A percentile compares a stretch with the other conserved stretches of the same genome.
These are phyloP conservation scores for Phyllosticta ampelicida DNA, from an alignment of 2,329 filamentous ascomycete species.

Conservation along the genomic window DNA sequence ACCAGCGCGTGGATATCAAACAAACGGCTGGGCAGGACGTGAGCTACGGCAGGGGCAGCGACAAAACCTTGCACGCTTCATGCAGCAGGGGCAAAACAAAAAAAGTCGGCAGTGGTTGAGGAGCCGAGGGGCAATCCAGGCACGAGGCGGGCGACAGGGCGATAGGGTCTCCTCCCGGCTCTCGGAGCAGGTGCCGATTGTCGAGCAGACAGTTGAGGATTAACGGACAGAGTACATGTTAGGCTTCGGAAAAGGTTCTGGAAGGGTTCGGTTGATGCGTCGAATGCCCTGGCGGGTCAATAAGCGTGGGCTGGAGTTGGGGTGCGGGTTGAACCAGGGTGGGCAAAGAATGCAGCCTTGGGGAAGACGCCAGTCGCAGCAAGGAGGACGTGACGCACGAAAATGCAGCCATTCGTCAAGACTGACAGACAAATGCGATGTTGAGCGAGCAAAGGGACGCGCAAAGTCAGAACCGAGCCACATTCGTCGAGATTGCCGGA, in stretches of 20 bases:
- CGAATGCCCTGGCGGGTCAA: background rate
- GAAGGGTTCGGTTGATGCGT: slow-evolving; percentile 7
- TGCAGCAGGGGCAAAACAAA: background rate
- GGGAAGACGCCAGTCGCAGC: background rate
- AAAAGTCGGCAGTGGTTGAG: background rate
- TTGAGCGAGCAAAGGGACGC: background rate
- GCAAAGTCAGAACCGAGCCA: background rate
- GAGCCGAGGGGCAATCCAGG: background rate
- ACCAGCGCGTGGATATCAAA: background rate
- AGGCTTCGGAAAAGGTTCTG: slow-evolving; percentile 1
- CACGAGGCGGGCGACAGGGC: background rate
- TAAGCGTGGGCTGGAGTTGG: slow-evolving; percentile 5
- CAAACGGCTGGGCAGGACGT: background rate
- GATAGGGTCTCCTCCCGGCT: background rate
- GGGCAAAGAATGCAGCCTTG: background rate
- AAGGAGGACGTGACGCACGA: background rate
- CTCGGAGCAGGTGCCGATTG: background rate
- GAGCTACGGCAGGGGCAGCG: background rate
- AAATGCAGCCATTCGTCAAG: background rate
- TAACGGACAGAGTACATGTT: background rate
- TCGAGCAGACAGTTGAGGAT: background rate
- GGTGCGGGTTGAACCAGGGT: background rate
- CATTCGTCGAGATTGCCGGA: background rate
- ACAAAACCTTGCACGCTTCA: background rate
- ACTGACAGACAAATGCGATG: background rate